Percentiles rank a stretch among this genome's conserved stretches.
Evolutionary conservation across 2,329 filamentous ascomycete genomes (phyloP).

Genomic region (Thielaviopsis cerberus): DNA sequence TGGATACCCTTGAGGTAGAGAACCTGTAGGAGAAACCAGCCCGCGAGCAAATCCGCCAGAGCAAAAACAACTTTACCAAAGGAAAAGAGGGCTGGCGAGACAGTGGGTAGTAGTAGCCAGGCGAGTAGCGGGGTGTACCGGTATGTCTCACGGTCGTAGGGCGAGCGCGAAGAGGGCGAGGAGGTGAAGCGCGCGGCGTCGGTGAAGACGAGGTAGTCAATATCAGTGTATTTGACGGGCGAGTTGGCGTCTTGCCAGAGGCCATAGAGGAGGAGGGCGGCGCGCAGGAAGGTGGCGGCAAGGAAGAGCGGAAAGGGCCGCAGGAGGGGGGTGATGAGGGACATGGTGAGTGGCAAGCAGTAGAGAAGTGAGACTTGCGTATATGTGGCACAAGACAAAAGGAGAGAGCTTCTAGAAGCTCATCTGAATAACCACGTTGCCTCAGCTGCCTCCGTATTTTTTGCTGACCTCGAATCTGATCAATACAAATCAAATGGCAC

Average conservation of each 20-base stretch:
- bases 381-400: not conserved
- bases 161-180: constrained; percentile 28
- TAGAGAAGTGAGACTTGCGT: not conserved
- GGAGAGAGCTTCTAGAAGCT: not conserved
- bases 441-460: no score
- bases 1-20: constrained; percentile 27
- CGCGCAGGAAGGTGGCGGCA: constrained; percentile 45
- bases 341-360: not conserved
- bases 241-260: constrained; percentile 83
- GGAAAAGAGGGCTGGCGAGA: constrained; percentile 38
- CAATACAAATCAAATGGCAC: no score
- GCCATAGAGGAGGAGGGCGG: constrained; percentile 65
- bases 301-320: constrained; percentile 27
- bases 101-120: constrained; percentile 75
- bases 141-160: constrained; percentile 84
- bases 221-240: constrained; percentile 92
- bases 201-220: constrained; percentile 96
- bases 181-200: constrained; percentile 69
- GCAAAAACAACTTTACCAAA: constrained; percentile 83
- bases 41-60: constrained; percentile 62
- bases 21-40: constrained; percentile 24
- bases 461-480: no score
- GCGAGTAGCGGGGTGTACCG: constrained; percentile 88
- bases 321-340: constrained; percentile 7
- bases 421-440: not conserved